Base-by-base conservation (phyloP, 768 basidiomycete genomes). In the Pulveroboletus frians region DNA sequence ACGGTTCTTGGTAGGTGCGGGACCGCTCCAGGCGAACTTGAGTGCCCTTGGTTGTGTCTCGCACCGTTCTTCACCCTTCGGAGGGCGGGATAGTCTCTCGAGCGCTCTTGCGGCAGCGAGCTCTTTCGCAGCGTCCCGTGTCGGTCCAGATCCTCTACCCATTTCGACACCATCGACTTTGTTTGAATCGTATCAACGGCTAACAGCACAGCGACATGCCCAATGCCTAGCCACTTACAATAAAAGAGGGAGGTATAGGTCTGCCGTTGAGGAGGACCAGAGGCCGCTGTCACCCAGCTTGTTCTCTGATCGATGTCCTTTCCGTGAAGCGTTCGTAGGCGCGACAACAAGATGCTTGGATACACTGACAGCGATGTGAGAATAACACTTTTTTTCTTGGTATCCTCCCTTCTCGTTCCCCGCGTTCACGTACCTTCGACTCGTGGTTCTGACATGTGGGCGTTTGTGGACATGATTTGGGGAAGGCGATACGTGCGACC, bases 51-150 rank as follows among this genome's bases (percentile, higher is more conserved):
- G 30, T 8, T 2, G 9, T 14, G 7, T 7, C 23, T 2, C 10
- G 7, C 20, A 15, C 10, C 1, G 21, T 29, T 23, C 23, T 6
- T 14, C 9, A 20, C 30, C 20, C 5, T 6, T 14, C 3, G 26
- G 31, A 18, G 43, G 14, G 15, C 1, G 5, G 3, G 55, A 54
- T 9, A 56, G 17, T 13, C 38, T 43, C 17, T 55, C 37, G 4
- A 47, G 40, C 5, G 51, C 51, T 38, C 56, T 46, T 2, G 55
- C 56, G 3, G 55, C 56, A 9, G 54, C 41, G 14, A 54, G 56
- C 32, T 56, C 54, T 21, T 32, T 43, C 4, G 56, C 50, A n/a
- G 48, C 39, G 6, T 17, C 23, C 4, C 43, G 44, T 2, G 48
- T 45, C 14, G 56, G 56, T 5, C 55, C 55, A 3, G 42, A 43